phyloP scores from a whole-genome alignment of 1,284 basidiomycete species.

The Coniophora puteana region DNA sequence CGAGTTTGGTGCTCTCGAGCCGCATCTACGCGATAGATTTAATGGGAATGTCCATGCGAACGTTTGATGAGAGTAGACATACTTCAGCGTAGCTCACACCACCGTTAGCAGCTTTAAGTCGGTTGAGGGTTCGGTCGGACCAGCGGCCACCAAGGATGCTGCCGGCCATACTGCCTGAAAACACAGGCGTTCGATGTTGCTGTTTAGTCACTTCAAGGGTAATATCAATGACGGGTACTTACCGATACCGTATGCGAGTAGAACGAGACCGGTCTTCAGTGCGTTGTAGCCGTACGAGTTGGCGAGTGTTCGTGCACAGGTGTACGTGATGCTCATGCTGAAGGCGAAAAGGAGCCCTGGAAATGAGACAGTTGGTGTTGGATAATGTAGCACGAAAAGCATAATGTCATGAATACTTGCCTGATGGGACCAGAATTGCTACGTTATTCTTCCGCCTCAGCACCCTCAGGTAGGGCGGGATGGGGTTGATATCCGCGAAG shows the following conservation, averaged over 20 bases:
- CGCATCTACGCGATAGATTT: conserved; percentile 53
- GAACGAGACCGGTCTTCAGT: conserved; percentile 71
- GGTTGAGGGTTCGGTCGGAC: conserved; percentile 63
- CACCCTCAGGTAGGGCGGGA: conserved; percentile 58
- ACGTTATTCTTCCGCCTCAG: conserved; percentile 66
- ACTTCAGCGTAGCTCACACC: conserved; percentile 68
- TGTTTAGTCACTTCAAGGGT: too few relatives aligned
- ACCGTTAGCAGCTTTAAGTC: conserved; percentile 54
- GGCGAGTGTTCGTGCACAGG: conserved; percentile 68
- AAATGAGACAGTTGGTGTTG: conserved; percentile 10
- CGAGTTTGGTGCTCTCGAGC: conserved; percentile 57
- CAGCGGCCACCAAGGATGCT: conserved; percentile 77
- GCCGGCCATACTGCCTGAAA: conserved; percentile 60
- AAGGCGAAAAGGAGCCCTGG: conserved; percentile 69
- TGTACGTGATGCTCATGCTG: conserved; percentile 68
- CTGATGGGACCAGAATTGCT: conserved; percentile 64
- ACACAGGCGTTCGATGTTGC: conserved; percentile 1
- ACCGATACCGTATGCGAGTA: conserved; percentile 73
- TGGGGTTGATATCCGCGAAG: conserved; percentile 70
- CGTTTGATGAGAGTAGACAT: conserved; percentile 10
- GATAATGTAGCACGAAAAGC: background rate
- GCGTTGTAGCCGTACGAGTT: conserved; percentile 67
- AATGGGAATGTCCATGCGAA: background rate
- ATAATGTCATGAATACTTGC: conserved; percentile 31
- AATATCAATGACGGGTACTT: too few relatives aligned